Percentiles rank a stretch among this genome's conserved stretches.
These are phyloP conservation scores for Cryptococcus jaspeensis DNA, from an alignment of 1,284 basidiomycete species.

Conservation along the genomic window DNA sequence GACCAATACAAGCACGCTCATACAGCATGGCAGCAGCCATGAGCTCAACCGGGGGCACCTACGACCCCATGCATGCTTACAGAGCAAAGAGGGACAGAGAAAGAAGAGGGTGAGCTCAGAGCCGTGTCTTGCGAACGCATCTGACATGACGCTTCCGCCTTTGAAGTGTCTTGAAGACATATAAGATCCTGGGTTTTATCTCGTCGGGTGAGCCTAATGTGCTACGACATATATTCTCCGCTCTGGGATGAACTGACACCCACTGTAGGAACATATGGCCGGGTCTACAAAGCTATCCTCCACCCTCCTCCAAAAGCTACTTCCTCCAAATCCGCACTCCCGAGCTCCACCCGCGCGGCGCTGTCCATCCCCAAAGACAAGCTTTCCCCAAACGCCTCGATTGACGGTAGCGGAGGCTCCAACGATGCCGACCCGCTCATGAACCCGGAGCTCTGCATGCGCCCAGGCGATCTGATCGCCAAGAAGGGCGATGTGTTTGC, in stretches of 20 bases:
- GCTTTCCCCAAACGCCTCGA: slow-evolving; percentile 9
- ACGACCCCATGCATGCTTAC: slow-evolving; percentile 71
- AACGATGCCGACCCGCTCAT: slow-evolving; percentile 26
- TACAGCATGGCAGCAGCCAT: slow-evolving; percentile 9
- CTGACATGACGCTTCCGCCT: neutral
- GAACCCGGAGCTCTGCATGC: slow-evolving; percentile 48
- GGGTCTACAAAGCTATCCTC: slow-evolving; percentile 90
- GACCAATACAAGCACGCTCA: no score
- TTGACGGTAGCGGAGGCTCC: slow-evolving; percentile 5
- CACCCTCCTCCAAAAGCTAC: slow-evolving; percentile 32
- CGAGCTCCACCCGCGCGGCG: slow-evolving; percentile 31
- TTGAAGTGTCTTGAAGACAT: slow-evolving; percentile 69
- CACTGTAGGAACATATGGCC: slow-evolving; percentile 79
- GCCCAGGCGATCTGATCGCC: slow-evolving; percentile 59
- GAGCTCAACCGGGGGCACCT: slow-evolving; percentile 14
- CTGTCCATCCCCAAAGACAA: slow-evolving; percentile 26
- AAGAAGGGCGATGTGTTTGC: slow-evolving; percentile 72
- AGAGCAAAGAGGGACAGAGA: slow-evolving; percentile 71
- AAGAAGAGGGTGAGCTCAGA: slow-evolving; percentile 52
- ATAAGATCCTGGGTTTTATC: slow-evolving; percentile 93
- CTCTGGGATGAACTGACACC: neutral
- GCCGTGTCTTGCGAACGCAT: neutral
- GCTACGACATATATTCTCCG: neutral
- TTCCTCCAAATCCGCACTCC: slow-evolving; percentile 19
- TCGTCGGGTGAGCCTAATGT: slow-evolving; percentile 60